Evolutionary conservation across 2,329 filamentous ascomycete genomes (phyloP).

Genomic region (Aspergillus pseudotamarii): DNA sequence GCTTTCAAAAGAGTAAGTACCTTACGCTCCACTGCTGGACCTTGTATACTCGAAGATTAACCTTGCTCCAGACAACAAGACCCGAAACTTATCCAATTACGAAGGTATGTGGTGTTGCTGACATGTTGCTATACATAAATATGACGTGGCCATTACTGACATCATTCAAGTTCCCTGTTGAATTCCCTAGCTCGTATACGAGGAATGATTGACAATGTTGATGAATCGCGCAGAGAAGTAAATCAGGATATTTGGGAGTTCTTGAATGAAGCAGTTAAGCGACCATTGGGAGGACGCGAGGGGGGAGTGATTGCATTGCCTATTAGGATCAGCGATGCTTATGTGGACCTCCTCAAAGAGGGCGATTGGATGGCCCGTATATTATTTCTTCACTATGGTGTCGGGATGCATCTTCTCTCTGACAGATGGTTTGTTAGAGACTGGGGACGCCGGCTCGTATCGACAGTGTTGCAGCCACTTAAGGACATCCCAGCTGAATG

Average conservation of each 20-base stretch:
- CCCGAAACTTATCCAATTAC: conserved; percentile 15
- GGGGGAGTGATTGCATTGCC: conserved; percentile 37
- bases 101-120: conserved; percentile 12
- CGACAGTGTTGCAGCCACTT: conserved; percentile 29
- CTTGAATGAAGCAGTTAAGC: conserved; percentile 28
- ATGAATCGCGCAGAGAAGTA: conserved; percentile 16
- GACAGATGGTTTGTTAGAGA: conserved; percentile 38
- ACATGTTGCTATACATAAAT: background rate
- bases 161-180: conserved; percentile 24
- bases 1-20: conserved; percentile 12
- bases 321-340: conserved; percentile 31
- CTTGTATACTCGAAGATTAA: background rate
- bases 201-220: conserved; percentile 18
- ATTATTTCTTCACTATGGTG: conserved; percentile 34
- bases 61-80: conserved; percentile 9
- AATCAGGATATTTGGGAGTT: conserved; percentile 31
- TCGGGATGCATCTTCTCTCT: conserved; percentile 34
- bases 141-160: conserved; percentile 9
- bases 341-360: conserved; percentile 26
- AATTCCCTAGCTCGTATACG: conserved; percentile 26
- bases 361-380: conserved; percentile 36
- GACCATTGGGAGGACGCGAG: conserved; percentile 31
- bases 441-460: conserved; percentile 33
- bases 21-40: background rate
- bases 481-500: conserved; percentile 31